Percentiles rank a stretch among this genome's conserved stretches.
These are phyloP conservation scores for Clavulina sp. DNA, from an alignment of 768 basidiomycete genomes.

Conservation along the genomic window DNA sequence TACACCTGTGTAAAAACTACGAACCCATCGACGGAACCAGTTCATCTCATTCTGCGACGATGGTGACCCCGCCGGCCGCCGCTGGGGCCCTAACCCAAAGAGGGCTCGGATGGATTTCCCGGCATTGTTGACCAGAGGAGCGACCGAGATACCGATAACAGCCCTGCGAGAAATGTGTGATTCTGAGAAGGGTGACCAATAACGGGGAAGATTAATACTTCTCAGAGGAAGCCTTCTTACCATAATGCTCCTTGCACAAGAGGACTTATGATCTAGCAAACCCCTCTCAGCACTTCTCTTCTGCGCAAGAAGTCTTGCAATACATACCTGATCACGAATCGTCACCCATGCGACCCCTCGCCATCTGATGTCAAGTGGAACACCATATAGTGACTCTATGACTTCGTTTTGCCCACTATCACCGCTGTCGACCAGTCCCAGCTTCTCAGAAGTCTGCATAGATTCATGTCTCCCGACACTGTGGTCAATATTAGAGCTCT, in stretches of 20 bases:
- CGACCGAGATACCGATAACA: neutral
- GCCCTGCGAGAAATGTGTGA: neutral
- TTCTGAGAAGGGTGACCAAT: neutral
- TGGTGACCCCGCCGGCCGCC: too few relatives aligned
- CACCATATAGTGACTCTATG: constrained; percentile 6
- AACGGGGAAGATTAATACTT: neutral
- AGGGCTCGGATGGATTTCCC: too few relatives aligned
- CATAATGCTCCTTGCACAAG: constrained; percentile 8
- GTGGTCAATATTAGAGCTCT: neutral
- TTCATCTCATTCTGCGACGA: neutral
- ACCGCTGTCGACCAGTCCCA: neutral
- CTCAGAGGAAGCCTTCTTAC: constrained; percentile 4
- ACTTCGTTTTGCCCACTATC: constrained; percentile 4
- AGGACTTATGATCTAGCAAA: constrained; percentile 4
- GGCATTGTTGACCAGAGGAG: neutral
- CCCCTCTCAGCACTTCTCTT: neutral
- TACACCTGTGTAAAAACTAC: neutral
- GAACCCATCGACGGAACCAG: neutral
- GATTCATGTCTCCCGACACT: neutral
- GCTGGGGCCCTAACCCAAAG: too few relatives aligned
- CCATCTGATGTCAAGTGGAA: constrained; percentile 12
- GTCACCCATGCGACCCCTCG: constrained; percentile 11
- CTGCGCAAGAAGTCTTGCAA: neutral
- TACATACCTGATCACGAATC: constrained; percentile 13
- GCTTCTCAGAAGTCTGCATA: neutral